Conservation (phyloP, 2,329 filamentous ascomycete species). For the Colletotrichum camelliae region DNA sequence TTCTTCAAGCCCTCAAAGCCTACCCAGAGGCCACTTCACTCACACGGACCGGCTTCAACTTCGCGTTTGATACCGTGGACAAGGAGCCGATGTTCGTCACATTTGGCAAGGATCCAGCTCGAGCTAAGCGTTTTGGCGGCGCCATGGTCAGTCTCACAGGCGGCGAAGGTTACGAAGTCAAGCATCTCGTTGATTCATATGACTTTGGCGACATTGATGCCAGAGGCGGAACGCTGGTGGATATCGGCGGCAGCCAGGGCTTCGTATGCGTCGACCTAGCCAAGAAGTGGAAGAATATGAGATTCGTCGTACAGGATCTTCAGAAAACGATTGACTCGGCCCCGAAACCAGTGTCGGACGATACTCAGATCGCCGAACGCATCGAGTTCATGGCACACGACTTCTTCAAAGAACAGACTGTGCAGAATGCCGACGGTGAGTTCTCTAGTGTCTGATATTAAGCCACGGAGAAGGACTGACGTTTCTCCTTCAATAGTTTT, state of each 20-base stretch:
- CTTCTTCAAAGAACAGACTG: slow-evolving; percentile 23
- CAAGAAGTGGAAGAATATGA: slow-evolving; percentile 44
- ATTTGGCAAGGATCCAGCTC: slow-evolving; percentile 51
- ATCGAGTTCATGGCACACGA: slow-evolving; percentile 24
- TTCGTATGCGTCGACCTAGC: slow-evolving; percentile 63
- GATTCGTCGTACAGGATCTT: slow-evolving; percentile 38
- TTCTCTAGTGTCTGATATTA: neutral
- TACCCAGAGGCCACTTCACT: slow-evolving; percentile 55
- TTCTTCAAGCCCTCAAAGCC: slow-evolving; percentile 47
- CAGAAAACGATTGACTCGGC: slow-evolving; percentile 20
- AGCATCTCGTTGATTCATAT: slow-evolving; percentile 58
- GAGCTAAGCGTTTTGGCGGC: slow-evolving; percentile 56
- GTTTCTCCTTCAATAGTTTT: slow-evolving; percentile 40
- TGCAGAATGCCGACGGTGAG: slow-evolving; percentile 32
- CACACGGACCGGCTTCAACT: slow-evolving; percentile 55
- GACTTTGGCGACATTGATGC: slow-evolving; percentile 55
- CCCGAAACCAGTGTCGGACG: slow-evolving; percentile 19
- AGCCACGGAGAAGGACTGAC: neutral
- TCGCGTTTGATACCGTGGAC: slow-evolving; percentile 54
- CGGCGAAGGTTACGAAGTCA: slow-evolving; percentile 61
- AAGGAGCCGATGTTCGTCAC: slow-evolving; percentile 60
- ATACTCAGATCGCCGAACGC: slow-evolving; percentile 10
- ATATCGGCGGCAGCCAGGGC: slow-evolving; percentile 64
- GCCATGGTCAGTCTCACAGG: slow-evolving; percentile 61
- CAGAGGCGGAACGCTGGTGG: slow-evolving; percentile 55